phyloP scores from a whole-genome alignment of 2,329 filamentous ascomycete species.

The Fusarium dimerum region DNA sequence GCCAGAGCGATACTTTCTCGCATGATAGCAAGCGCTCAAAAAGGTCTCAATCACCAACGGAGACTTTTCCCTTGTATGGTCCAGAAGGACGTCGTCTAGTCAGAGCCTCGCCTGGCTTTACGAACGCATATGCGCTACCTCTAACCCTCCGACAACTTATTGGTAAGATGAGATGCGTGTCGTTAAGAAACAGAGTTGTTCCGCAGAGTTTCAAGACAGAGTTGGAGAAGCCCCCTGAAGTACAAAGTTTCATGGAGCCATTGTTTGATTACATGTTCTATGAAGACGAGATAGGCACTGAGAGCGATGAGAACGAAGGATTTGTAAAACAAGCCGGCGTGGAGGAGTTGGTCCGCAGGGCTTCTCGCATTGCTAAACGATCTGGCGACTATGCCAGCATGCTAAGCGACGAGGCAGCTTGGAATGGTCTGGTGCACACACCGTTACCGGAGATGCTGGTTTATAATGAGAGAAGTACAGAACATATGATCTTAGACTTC shows the following conservation, averaged over 20 bases:
- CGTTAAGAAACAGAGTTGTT: background rate
- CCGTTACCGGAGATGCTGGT: slow-evolving; percentile 4
- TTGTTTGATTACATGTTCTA: slow-evolving; percentile 4
- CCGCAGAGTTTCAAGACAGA: background rate
- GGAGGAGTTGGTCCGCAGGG: background rate
- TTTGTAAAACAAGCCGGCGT: background rate
- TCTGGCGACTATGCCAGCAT: slow-evolving; percentile 4
- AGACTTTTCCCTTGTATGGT: slow-evolving; percentile 1
- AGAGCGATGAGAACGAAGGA: background rate
- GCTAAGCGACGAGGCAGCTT: slow-evolving; percentile 5
- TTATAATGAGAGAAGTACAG: background rate
- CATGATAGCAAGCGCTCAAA: slow-evolving; percentile 1
- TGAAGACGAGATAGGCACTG: background rate
- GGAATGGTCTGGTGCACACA: slow-evolving; percentile 3
- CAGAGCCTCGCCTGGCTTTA: background rate
- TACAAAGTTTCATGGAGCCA: background rate
- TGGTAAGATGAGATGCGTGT: background rate
- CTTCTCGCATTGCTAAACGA: background rate
- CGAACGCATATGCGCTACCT: background rate
- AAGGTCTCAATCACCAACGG: slow-evolving; percentile 1
- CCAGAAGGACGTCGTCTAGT: background rate
- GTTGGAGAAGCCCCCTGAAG: background rate
- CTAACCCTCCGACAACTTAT: background rate
- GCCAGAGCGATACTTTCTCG: no score
- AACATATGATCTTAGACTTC: background rate